These are phyloP conservation scores for Helotiales sp. DNA, from an alignment of 2,329 filamentous ascomycete species.

Conservation along the genomic window DNA sequence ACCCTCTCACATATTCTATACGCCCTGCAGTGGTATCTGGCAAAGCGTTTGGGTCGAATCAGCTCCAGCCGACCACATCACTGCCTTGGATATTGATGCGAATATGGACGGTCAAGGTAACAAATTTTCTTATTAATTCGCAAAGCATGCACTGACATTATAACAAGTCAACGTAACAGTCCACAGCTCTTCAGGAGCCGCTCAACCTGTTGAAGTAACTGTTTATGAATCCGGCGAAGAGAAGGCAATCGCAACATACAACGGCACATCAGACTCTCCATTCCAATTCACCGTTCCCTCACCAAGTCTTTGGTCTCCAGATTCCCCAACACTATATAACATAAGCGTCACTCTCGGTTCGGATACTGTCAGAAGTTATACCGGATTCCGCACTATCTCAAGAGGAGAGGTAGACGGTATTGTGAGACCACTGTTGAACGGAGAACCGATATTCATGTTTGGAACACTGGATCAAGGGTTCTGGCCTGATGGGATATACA, in stretches of 20 bases:
- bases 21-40: slow-evolving; percentile 74
- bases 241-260: slow-evolving; percentile 33
- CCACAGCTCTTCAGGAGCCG: slow-evolving; percentile 42
- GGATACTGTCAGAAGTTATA: slow-evolving; percentile 64
- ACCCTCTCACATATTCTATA: slow-evolving; percentile 62
- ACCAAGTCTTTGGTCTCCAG: slow-evolving; percentile 64
- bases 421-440: slow-evolving; percentile 53
- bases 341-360: slow-evolving; percentile 53
- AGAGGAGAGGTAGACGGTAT: slow-evolving; percentile 54
- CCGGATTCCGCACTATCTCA: slow-evolving; percentile 66
- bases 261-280: slow-evolving; percentile 46
- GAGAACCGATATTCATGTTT: slow-evolving; percentile 67
- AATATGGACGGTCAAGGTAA: slow-evolving; percentile 53
- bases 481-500: slow-evolving; percentile 70
- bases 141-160: not conserved
- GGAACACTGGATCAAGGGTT: slow-evolving; percentile 70
- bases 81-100: slow-evolving; percentile 41
- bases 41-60: slow-evolving; percentile 71
- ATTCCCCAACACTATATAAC: slow-evolving; percentile 63
- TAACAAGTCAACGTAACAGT: slow-evolving; percentile 55
- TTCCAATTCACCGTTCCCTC: slow-evolving; percentile 57
- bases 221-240: slow-evolving; percentile 6
- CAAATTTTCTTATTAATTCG: slow-evolving; percentile 18
- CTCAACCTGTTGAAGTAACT: slow-evolving; percentile 25
- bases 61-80: slow-evolving; percentile 57